Evolutionary conservation across 2,329 filamentous ascomycete genomes (phyloP).

Genomic region (Aspergillus fumigatiaffinis): DNA sequence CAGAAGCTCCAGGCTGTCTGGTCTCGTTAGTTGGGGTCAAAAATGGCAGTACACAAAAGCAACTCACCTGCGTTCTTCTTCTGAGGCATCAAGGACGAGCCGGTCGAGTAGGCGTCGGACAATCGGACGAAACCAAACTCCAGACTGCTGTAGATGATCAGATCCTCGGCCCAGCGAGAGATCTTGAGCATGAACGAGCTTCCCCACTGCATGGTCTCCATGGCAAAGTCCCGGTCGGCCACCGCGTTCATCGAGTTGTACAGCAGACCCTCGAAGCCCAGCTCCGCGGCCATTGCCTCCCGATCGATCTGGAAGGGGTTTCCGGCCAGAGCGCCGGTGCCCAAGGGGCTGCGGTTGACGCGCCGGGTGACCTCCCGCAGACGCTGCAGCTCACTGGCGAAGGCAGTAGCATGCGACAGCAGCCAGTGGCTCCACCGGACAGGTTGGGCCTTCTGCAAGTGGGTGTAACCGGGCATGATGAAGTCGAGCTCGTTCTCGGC

Average conservation of each 20-base stretch:
- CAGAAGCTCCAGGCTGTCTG: conserved; percentile 67
- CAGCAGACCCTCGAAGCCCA: conserved; percentile 71
- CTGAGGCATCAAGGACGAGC: conserved; percentile 73
- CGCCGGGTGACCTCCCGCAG: conserved; percentile 67
- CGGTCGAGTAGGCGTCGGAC: conserved; percentile 76
- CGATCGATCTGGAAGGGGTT: conserved; percentile 80
- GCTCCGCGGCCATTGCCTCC: conserved; percentile 71
- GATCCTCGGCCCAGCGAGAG: conserved; percentile 75
- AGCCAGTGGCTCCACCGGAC: conserved; percentile 81
- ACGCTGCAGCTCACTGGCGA: conserved; percentile 70
- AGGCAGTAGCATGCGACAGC: conserved; percentile 68
- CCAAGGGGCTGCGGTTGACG: conserved; percentile 70
- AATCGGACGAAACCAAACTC: conserved; percentile 74
- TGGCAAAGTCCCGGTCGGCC: conserved; percentile 75
- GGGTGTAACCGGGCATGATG: conserved; percentile 85
- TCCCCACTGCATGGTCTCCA: conserved; percentile 78
- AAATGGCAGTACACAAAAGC: background rate
- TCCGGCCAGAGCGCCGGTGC: conserved; percentile 72
- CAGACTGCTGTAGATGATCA: conserved; percentile 74
- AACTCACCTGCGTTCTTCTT: conserved; percentile 64
- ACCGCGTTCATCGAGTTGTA: conserved; percentile 76
- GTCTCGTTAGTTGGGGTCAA: background rate
- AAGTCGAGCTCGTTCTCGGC: conserved; percentile 72
- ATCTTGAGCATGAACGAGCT: conserved; percentile 75
- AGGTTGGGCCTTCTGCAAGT: conserved; percentile 77